Evolutionary conservation across 148 eudicot species (phyloP).

Genomic region (Heliosperma pusillum): DNA sequence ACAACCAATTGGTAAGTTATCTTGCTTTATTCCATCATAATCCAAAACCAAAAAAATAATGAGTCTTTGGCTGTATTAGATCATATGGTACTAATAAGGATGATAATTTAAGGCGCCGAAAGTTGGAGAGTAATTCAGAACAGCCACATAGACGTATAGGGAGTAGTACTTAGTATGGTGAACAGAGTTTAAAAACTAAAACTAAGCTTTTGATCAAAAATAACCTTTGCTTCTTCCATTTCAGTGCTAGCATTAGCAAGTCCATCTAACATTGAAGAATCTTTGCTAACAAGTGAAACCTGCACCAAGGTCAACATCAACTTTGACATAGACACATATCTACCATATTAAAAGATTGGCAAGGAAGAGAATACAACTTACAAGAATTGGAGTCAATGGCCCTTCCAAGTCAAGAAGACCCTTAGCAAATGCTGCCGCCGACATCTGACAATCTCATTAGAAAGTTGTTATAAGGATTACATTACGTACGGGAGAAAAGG

Average conservation of each 20-base stretch:
- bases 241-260: slow-evolving; percentile 93
- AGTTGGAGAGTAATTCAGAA: background rate
- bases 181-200: background rate
- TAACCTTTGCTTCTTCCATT: slow-evolving; percentile 96
- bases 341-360: background rate
- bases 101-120: background rate
- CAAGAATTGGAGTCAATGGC: slow-evolving; percentile 91
- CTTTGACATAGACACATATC: slow-evolving; percentile 8
- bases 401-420: slow-evolving; percentile 98
- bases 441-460: slow-evolving; percentile 56
- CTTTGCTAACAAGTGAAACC: slow-evolving; percentile 99
- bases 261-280: slow-evolving; percentile 99
- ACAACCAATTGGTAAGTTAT: background rate
- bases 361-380: slow-evolving; percentile 28
- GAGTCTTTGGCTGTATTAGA: background rate
- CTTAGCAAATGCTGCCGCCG: slow-evolving; percentile 99
- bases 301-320: slow-evolving; percentile 27
- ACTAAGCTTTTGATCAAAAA: slow-evolving; percentile 2
- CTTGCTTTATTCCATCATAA: background rate
- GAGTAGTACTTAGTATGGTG: background rate
- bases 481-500: background rate
- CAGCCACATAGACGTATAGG: background rate
- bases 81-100: background rate
- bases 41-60: background rate
- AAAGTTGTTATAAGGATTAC: background rate